Evolutionary conservation across 2,329 filamentous ascomycete genomes (phyloP).

Genomic region (Fusarium tjaetaba): DNA sequence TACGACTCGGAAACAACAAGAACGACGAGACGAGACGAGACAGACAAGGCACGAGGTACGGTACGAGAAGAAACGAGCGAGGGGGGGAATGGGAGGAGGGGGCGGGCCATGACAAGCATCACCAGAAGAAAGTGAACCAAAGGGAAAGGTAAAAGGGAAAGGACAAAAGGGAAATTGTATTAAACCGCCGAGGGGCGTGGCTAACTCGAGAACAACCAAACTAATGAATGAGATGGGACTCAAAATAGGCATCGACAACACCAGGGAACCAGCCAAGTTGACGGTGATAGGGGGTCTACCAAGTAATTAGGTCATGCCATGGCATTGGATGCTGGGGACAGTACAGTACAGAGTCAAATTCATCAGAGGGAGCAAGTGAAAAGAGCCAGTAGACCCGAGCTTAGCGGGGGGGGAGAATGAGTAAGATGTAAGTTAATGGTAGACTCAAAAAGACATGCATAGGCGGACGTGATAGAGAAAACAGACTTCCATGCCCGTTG

Average conservation of each 20-base stretch:
- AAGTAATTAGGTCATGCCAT: conserved; percentile 30
- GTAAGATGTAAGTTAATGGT: conserved; percentile 13
- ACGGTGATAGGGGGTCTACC: conserved; percentile 33
- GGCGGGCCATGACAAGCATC: conserved; percentile 35
- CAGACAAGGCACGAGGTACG: conserved; percentile 40
- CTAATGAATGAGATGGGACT: conserved; percentile 1
- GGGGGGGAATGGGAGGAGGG: conserved; percentile 21
- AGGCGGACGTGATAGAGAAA: conserved; percentile 35
- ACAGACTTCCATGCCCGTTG: conserved; percentile 13
- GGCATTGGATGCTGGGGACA: neutral
- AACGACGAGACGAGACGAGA: conserved; percentile 33
- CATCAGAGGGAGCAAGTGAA: conserved; percentile 15
- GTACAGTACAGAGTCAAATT: conserved; percentile 23
- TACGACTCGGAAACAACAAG: conserved; percentile 39
- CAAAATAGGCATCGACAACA: conserved; percentile 22
- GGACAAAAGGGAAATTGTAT: conserved; percentile 42
- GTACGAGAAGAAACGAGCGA: conserved; percentile 31
- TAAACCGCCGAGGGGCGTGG: conserved; percentile 40
- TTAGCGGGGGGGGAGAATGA: conserved; percentile 28
- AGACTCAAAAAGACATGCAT: conserved; percentile 28
- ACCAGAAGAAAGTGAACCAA: conserved; percentile 36
- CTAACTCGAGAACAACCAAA: conserved; percentile 10
- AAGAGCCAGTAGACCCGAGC: conserved; percentile 25
- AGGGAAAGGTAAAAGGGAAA: conserved; percentile 35
- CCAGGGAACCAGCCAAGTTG: conserved; percentile 14